Evolutionary conservation across 1,284 basidiomycete genomes (phyloP).

Genomic region (Pseudomicrostroma phylloplanum): DNA sequence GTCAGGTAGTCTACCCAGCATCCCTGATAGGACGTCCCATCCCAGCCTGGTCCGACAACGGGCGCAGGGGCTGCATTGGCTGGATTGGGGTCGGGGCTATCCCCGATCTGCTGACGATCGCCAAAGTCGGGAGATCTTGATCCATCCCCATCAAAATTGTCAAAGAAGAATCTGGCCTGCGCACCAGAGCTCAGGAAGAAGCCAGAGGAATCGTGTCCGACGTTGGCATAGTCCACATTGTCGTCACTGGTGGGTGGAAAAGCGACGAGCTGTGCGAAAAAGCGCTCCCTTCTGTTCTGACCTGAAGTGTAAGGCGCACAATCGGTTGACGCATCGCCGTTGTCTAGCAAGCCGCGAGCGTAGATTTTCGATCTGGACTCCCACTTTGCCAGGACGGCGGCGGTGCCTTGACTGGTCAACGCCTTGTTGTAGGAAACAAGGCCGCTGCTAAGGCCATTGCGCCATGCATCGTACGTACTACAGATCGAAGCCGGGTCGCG

Average conservation of each 20-base stretch:
- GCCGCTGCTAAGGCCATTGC: not conserved
- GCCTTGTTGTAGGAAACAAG: not conserved
- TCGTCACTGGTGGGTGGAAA: not conserved
- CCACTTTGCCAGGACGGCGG: not conserved
- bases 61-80: not conserved
- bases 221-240: conserved; percentile 1
- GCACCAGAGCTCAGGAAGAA: not conserved
- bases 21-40: conserved; percentile 13
- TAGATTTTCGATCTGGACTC: not conserved
- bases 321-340: not conserved
- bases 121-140: not conserved
- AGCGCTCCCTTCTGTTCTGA: not conserved
- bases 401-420: not conserved
- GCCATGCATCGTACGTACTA: conserved; percentile 2
- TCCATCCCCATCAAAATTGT: not conserved
- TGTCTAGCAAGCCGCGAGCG: conserved; percentile 1
- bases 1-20: conserved; percentile 10
- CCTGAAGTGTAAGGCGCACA: not conserved
- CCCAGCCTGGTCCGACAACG: not conserved
- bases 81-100: conserved; percentile 2
- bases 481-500: not conserved
- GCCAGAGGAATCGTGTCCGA: not conserved
- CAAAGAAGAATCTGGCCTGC: conserved; percentile 5
- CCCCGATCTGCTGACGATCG: not conserved
- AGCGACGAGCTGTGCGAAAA: not conserved